Evolutionary conservation across 208 protist species (phyloP).

Genomic region (Leishmania tropica): DNA sequence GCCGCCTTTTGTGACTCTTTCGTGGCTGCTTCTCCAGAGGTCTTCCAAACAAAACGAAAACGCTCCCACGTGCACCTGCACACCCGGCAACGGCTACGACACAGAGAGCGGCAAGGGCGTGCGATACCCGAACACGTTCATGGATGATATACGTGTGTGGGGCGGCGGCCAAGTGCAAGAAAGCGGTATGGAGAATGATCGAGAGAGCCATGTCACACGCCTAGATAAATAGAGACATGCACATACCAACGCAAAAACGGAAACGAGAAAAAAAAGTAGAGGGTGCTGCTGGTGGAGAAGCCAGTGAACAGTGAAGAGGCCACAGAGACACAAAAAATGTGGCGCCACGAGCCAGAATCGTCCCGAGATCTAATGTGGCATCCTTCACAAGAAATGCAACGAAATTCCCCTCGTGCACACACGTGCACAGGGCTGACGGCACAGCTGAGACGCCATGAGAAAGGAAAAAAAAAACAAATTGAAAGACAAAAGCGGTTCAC

Average conservation of each 20-base stretch:
- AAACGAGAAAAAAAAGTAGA: background rate
- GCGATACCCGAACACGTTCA: too few relatives aligned
- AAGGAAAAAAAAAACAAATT: too few relatives aligned
- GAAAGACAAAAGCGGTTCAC: too few relatives aligned
- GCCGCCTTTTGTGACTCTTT: background rate
- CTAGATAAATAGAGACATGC: too few relatives aligned
- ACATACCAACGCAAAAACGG: background rate
- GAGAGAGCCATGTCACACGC: background rate
- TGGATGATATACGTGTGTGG: background rate
- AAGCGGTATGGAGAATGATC: background rate
- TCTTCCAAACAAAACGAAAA: background rate
- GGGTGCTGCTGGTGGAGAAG: background rate
- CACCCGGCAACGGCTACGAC: background rate
- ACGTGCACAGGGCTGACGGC: too few relatives aligned
- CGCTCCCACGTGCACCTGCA: background rate
- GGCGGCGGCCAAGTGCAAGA: background rate
- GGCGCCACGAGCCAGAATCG: background rate
- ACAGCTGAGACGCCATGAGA: too few relatives aligned
- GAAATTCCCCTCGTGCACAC: too few relatives aligned
- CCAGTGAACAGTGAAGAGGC: background rate
- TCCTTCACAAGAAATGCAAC: background rate
- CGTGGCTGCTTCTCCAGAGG: background rate
- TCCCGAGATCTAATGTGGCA: background rate
- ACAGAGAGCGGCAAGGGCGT: background rate
- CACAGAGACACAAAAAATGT: too few relatives aligned